phyloP scores from a whole-genome alignment of 140 eudicot genomes.

The Stevia rebaudiana region DNA sequence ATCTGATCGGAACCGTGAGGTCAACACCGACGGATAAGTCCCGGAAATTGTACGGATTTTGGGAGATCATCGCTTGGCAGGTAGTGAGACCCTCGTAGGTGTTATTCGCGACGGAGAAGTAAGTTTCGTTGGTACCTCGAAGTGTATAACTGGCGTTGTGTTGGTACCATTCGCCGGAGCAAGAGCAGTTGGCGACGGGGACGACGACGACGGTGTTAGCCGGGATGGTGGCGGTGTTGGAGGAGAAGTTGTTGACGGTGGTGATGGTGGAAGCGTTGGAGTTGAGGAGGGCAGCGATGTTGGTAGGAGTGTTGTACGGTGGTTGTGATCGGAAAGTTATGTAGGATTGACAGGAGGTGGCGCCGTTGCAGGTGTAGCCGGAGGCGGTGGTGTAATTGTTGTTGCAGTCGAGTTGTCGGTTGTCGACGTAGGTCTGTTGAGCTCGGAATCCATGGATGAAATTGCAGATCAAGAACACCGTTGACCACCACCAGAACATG shows the following conservation, averaged over 20 bases:
- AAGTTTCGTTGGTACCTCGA: conserved; percentile 24
- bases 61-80: conserved; percentile 58
- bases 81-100: conserved; percentile 69
- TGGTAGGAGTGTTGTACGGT: conserved; percentile 48
- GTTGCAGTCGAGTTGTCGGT: conserved; percentile 54
- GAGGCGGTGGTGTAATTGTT: conserved; percentile 27
- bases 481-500: not conserved
- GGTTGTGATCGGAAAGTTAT: conserved; percentile 64
- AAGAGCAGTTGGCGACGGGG: conserved; percentile 51
- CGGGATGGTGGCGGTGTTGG: conserved; percentile 36
- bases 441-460: conserved; percentile 22
- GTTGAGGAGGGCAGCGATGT: conserved; percentile 49
- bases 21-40: conserved; percentile 11
- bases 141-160: conserved; percentile 43
- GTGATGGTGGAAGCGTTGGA: conserved; percentile 39
- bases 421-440: conserved; percentile 62
- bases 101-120: conserved; percentile 48
- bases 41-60: conserved; percentile 28
- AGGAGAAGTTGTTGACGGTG: conserved; percentile 43
- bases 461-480: conserved; percentile 2
- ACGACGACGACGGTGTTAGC: conserved; percentile 44
- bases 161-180: conserved; percentile 41
- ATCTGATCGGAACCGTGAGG: conserved; percentile 49
- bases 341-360: conserved; percentile 47
- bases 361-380: conserved; percentile 55